Evolutionary conservation across 2,329 filamentous ascomycete genomes (phyloP), one percentile per base, ranked within the genome.

Genomic region (Epichloe aotearoae): DNA sequence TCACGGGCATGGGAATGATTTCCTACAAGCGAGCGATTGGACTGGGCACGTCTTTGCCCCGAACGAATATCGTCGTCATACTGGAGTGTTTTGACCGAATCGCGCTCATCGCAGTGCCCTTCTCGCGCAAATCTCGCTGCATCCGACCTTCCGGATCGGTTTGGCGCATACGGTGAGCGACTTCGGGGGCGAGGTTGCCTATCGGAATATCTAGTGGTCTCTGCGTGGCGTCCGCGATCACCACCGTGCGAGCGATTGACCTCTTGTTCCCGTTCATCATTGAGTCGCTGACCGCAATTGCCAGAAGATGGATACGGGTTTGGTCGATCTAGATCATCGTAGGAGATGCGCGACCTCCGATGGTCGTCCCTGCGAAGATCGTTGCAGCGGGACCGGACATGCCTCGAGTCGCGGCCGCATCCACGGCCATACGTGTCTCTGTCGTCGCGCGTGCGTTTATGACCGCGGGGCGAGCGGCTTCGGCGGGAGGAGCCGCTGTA

Each of bases 361-460:
- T 69, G 66, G 51, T 70, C 69, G 50, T 77, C 70, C 57, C 68
- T 66, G 42, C 68, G 59, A 45, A 73, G 67, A 50, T 81, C 75
- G 62, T 86, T 81, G 69, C 84, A 81, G 58, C 78, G 77, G 36
- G 76, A 70, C 58, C 78, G 80, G 63, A 79, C 79, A 56, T 74
- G 74, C 61, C 82, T 73, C 40, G 76, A 67, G 58, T 86, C 82
- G 66, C 61, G 57, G 43, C 66, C 64, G 53, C 64, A 64, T 47
- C 58, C 53, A 41, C 62, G 77, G 33, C 78, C 71, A 59, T 74
- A 64, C 53, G 72, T 66, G 57, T 82, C 75, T 56, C 79, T 76
- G 53, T 84, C 80, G 59, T 84, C 80, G 60, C 76, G 77, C 47
- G 74, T 66, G 57, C 86, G 78, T 68, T 90, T 90, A 60, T 77